Conservation (phyloP, 2,329 filamentous ascomycete species). For the Curvularia spicifera region DNA sequence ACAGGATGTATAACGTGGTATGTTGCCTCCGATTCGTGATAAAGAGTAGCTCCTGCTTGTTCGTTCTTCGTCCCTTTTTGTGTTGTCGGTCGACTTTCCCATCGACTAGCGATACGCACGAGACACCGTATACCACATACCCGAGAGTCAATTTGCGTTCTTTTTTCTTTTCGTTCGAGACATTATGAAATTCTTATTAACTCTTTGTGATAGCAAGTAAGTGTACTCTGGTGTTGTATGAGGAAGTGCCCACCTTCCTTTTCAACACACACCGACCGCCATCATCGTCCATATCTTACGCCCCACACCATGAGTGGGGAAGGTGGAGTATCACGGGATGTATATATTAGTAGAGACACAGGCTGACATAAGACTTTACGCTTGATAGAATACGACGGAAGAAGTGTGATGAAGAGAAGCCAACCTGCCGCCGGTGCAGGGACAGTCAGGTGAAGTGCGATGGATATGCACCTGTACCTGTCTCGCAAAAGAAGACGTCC, state of each 20-base stretch:
- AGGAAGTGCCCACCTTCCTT: neutral
- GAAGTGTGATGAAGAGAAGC: constrained; percentile 22
- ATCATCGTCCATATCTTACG: neutral
- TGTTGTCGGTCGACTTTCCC: neutral
- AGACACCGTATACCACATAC: too few species aligned
- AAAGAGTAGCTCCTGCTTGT: neutral
- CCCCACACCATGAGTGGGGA: too few species aligned
- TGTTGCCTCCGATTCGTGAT: neutral
- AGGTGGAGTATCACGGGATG: neutral
- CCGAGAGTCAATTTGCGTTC: neutral
- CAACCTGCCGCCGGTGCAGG: constrained; percentile 16
- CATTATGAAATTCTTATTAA: constrained; percentile 1
- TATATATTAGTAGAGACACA: neutral
- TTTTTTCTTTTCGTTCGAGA: neutral
- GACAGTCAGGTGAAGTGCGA: constrained; percentile 16
- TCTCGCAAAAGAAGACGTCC: constrained; percentile 2
- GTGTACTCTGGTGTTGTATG: constrained; percentile 1
- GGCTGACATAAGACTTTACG: constrained; percentile 6
- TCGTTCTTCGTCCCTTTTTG: neutral
- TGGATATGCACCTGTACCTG: constrained; percentile 11
- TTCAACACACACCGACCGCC: neutral
- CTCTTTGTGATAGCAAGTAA: constrained; percentile 11
- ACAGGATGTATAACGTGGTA: constrained; percentile 22
- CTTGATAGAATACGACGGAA: constrained; percentile 14
- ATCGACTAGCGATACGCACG: neutral